phyloP scores from a whole-genome alignment of 2,329 filamentous ascomycete genomes.

The Exophiala alcalophila region DNA sequence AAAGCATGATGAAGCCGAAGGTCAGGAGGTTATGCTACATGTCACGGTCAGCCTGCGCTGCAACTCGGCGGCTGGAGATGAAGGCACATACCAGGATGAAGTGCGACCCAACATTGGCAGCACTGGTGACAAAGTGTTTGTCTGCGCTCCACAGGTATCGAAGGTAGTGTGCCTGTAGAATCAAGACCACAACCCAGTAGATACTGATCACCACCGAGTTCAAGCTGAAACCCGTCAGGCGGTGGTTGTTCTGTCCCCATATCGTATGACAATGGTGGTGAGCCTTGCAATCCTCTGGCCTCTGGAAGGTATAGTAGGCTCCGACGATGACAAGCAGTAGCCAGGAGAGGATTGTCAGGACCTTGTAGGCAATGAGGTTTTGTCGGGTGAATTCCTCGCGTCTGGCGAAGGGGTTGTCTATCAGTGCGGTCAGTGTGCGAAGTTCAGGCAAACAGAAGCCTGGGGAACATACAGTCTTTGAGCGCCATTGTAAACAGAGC shows the following conservation, averaged over 20 bases:
- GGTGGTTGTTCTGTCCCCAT: constrained; percentile 68
- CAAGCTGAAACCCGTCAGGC: constrained; percentile 71
- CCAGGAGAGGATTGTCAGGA: constrained; percentile 72
- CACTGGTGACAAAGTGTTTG: constrained; percentile 60
- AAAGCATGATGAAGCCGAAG: constrained; percentile 79
- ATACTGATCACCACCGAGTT: constrained; percentile 63
- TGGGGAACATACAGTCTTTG: constrained; percentile 15
- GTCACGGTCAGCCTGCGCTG: neutral
- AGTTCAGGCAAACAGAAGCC: neutral
- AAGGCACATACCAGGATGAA: constrained; percentile 59
- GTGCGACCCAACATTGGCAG: constrained; percentile 75
- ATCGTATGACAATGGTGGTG: constrained; percentile 60
- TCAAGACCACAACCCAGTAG: constrained; percentile 57
- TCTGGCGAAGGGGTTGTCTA: constrained; percentile 74
- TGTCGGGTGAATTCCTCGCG: constrained; percentile 62
- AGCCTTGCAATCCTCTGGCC: constrained; percentile 59
- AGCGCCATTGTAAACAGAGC: too few relatives aligned
- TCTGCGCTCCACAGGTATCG: constrained; percentile 71
- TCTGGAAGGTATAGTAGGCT: constrained; percentile 69
- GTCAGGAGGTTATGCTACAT: constrained; percentile 70
- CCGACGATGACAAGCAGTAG: constrained; percentile 67
- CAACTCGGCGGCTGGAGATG: neutral
- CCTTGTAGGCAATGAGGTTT: constrained; percentile 69
- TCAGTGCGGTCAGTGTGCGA: constrained; percentile 5
- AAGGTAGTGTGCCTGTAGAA: constrained; percentile 73